A percentile compares a stretch with the other conserved stretches of the same genome.
phyloP scores from a whole-genome alignment of 345 rosid genomes.

The Citrus glauca region DNA sequence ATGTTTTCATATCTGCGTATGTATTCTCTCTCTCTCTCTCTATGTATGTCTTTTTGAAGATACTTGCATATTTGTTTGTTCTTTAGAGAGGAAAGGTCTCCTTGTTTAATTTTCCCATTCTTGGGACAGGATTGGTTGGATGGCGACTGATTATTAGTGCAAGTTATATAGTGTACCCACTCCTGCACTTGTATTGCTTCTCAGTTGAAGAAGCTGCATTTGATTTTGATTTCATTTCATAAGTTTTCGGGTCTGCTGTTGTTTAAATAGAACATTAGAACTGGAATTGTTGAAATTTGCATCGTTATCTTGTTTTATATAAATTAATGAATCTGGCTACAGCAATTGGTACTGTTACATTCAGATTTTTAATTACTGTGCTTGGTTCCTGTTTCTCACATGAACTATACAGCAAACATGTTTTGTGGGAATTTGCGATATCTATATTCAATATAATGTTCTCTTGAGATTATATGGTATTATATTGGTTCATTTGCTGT shows the following conservation, averaged over 20 bases:
- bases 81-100: background rate
- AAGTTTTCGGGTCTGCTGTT: background rate
- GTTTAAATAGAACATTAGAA: background rate
- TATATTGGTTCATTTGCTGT: background rate
- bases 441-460: background rate
- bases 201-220: background rate
- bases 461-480: background rate
- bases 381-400: background rate
- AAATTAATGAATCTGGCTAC: background rate
- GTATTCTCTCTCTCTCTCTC: background rate
- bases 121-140: background rate
- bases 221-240: background rate
- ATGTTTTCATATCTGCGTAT: background rate
- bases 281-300: background rate
- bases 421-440: background rate
- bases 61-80: background rate
- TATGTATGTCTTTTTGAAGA: background rate
- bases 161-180: background rate
- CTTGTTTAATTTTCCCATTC: background rate
- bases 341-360: background rate
- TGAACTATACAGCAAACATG: background rate
- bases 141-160: background rate
- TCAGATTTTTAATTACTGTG: background rate
- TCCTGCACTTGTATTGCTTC: background rate
- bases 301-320: background rate